Evolutionary conservation across 148 eudicot genomes (phyloP).

Genomic region (Silene latifolia): DNA sequence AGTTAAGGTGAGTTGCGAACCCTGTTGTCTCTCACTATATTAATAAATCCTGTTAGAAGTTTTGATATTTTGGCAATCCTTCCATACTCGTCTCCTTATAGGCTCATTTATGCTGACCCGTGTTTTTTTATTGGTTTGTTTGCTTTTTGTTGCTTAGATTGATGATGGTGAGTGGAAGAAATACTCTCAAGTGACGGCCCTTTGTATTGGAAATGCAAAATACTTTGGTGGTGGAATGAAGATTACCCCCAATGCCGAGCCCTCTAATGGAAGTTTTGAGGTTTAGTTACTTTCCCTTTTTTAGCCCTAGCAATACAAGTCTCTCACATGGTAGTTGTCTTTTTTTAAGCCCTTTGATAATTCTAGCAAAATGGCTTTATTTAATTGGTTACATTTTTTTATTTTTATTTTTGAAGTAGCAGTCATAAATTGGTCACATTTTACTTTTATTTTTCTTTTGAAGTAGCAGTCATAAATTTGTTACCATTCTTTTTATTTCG

Average conservation of each 20-base stretch:
- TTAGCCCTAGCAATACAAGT: not conserved
- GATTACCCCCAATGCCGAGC: slow-evolving; percentile 88
- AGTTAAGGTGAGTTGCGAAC: slow-evolving; percentile 52
- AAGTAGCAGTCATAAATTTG: too few species aligned
- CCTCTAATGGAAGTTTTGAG: slow-evolving; percentile 76
- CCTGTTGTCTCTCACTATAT: not conserved
- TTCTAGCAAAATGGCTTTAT: too few species aligned
- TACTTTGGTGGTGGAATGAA: slow-evolving; percentile 99
- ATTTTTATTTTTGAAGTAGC: too few species aligned
- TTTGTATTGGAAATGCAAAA: slow-evolving; percentile 94
- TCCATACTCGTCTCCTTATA: not conserved
- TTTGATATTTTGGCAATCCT: not conserved
- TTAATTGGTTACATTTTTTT: too few species aligned
- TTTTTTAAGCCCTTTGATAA: not conserved
- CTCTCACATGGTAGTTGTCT: not conserved
- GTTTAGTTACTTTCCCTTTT: slow-evolving; percentile 28
- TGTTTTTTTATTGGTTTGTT: not conserved
- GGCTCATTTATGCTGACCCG: not conserved
- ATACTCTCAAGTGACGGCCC: slow-evolving; percentile 79
- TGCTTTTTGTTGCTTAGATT: slow-evolving; percentile 38
- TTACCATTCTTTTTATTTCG: too few species aligned
- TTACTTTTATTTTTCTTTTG: too few species aligned
- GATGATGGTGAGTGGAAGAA: slow-evolving; percentile 89
- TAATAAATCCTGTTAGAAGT: not conserved
- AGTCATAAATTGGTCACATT: too few species aligned